Evolutionary conservation across 2,329 filamentous ascomycete genomes (phyloP).

Genomic region (Penicillium sp.): DNA sequence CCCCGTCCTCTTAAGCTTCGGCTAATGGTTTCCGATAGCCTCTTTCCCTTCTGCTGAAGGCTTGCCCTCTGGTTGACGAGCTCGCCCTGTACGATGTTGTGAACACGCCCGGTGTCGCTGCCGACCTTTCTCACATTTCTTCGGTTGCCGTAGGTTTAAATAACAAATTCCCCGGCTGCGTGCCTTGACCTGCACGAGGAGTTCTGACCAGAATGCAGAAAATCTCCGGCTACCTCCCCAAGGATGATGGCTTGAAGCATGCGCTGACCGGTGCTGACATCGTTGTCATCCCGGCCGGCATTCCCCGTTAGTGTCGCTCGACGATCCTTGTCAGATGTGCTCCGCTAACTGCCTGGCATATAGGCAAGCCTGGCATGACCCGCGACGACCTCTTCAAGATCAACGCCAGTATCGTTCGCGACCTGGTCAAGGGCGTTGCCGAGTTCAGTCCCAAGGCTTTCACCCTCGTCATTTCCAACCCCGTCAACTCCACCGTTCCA

Average conservation of each 20-base stretch:
- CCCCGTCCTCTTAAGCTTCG: background rate
- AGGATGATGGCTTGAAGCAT: slow-evolving; percentile 77
- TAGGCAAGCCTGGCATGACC: slow-evolving; percentile 98
- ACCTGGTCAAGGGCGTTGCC: slow-evolving; percentile 82
- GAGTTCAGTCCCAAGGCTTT: slow-evolving; percentile 89
- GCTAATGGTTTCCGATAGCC: slow-evolving; percentile 57
- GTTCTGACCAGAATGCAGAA: slow-evolving; percentile 56
- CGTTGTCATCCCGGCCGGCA: slow-evolving; percentile 94
- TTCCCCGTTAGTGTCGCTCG: slow-evolving; percentile 73
- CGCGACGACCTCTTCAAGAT: slow-evolving; percentile 99
- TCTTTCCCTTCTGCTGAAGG: slow-evolving; percentile 93
- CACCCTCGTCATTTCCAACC: slow-evolving; percentile 97
- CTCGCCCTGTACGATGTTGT: slow-evolving; percentile 99
- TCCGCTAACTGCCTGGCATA: slow-evolving; percentile 8
- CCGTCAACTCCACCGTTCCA: slow-evolving; percentile 97
- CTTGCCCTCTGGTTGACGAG: slow-evolving; percentile 81
- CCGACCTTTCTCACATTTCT: slow-evolving; percentile 97
- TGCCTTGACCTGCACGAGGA: background rate
- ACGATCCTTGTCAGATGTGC: background rate
- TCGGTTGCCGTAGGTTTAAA: slow-evolving; percentile 68
- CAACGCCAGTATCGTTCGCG: slow-evolving; percentile 97
- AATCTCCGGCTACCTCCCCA: slow-evolving; percentile 83
- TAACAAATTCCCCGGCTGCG: background rate
- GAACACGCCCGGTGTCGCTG: slow-evolving; percentile 93
- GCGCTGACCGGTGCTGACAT: slow-evolving; percentile 93